Conservation (phyloP, 2,329 filamentous ascomycete species). For the Ascocoryne sarcoides region DNA sequence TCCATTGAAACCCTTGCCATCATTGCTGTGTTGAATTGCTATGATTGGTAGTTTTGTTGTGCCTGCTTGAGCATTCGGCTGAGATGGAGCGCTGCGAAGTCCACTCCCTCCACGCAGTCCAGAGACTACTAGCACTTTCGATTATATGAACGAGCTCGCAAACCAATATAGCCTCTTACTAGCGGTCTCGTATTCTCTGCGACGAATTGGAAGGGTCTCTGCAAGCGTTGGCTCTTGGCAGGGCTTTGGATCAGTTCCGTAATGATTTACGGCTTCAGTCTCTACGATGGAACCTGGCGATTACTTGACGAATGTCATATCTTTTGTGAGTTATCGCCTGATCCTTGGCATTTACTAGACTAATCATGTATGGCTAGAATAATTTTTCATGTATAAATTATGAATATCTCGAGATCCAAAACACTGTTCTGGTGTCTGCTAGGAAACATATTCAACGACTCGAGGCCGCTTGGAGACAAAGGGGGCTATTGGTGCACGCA, state of each 20-base stretch:
- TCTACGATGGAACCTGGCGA: constrained; percentile 29
- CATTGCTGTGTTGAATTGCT: too few species aligned
- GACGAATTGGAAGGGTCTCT: too few species aligned
- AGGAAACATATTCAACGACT: constrained; percentile 23
- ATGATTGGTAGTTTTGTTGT: background rate
- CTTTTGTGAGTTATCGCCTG: constrained; percentile 21
- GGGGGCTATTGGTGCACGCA: constrained; percentile 23
- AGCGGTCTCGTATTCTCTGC: too few species aligned
- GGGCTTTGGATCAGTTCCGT: background rate
- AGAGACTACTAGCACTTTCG: too few species aligned
- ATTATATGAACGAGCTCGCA: too few species aligned
- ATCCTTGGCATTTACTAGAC: background rate
- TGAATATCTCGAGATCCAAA: constrained; percentile 25
- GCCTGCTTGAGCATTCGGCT: constrained; percentile 7
- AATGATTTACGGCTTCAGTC: constrained; percentile 10
- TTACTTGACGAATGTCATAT: constrained; percentile 29
- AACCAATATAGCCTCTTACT: too few species aligned
- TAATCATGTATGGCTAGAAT: constrained; percentile 15
- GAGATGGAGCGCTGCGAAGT: constrained; percentile 27
- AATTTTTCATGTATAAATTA: constrained; percentile 27
- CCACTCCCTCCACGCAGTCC: constrained; percentile 14
- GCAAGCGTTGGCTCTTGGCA: background rate
- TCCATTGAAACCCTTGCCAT: too few species aligned
- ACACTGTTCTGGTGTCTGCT: constrained; percentile 8
- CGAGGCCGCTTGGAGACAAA: constrained; percentile 23